Evolutionary conservation across 2,329 filamentous ascomycete species (phyloP).

Genomic region (Talaromyces amestolkiae): DNA sequence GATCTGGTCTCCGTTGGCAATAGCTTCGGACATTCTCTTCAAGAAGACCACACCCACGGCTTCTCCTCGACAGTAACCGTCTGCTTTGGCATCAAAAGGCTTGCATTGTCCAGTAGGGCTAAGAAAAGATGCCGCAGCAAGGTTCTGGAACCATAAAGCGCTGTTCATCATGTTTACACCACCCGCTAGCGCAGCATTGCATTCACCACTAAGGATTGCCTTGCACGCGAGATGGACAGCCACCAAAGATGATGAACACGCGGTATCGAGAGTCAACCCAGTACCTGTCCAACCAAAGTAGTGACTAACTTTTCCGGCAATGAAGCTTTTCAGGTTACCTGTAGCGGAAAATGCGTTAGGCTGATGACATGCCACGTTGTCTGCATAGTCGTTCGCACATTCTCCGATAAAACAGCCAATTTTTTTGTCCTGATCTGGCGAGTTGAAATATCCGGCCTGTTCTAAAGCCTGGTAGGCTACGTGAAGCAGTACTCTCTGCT

Average conservation of each 20-base stretch:
- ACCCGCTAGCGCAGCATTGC: constrained; percentile 26
- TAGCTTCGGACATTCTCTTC: constrained; percentile 49
- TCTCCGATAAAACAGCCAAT: constrained; percentile 31
- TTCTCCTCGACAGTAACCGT: constrained; percentile 54
- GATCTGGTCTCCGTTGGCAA: constrained; percentile 46
- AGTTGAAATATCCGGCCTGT: constrained; percentile 23
- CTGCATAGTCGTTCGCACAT: constrained; percentile 27
- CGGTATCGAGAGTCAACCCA: constrained; percentile 47
- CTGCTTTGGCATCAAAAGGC: constrained; percentile 45
- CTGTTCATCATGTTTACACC: constrained; percentile 30
- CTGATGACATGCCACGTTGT: constrained; percentile 26
- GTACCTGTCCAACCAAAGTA: constrained; percentile 40
- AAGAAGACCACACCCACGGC: constrained; percentile 51
- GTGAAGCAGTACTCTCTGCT: constrained; percentile 30
- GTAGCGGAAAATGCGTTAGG: constrained; percentile 24
- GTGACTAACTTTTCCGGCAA: constrained; percentile 31
- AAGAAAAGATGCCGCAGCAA: constrained; percentile 49
- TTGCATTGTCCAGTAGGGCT: constrained; percentile 53
- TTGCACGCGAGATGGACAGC: constrained; percentile 37
- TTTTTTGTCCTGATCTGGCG: constrained; percentile 24
- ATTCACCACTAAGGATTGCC: constrained; percentile 31
- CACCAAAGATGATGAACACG: constrained; percentile 45
- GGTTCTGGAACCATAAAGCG: constrained; percentile 34
- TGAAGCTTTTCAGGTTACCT: constrained; percentile 37
- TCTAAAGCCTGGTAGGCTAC: constrained; percentile 41